Evolutionary conservation across 306 rosid genomes (phyloP), one percentile per base, ranked within the genome.

Genomic region (Pyrus pyrifolia): DNA sequence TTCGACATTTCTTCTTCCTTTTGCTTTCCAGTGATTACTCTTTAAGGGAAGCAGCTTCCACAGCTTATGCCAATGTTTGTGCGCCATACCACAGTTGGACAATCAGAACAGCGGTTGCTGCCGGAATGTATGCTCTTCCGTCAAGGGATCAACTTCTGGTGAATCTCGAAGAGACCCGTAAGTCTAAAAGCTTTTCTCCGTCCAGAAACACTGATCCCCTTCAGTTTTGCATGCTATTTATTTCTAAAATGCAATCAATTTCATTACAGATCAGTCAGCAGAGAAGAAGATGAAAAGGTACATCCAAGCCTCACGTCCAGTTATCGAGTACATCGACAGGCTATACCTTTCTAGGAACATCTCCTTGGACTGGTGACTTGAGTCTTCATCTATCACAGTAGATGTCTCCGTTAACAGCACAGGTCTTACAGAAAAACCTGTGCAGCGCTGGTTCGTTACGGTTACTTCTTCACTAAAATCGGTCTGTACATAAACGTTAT

Each of bases 111-210:
- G 97, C 97, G 23, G 99, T 95, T 13, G 85, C 91, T 74, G 99
- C 97, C 65, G 97, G 97, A 62, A 88, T 95, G 97, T 92, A 92
- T 82, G 80, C 97, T 67, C 97, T 95, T 84, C 99, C 99, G 4
- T 80, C 97, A 0, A 89, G 97, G 82, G 96, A 95, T 35, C 96
- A 92, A 80, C 96, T 95, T 22, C 74, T 92, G 76, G 21, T 77
- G 64, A 95, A 80, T 82, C 97, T 95, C 82, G 89, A 85, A 65
- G 99, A 95, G 81, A 86, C 92, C 76, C 81, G 98, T 92, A 74
- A 66, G 85, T 69, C 73, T 66, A 59, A 72, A 27, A 65, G 55
- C 38, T 29, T 29, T 51, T 29, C 17, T 19, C 40, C 51, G 1
- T 51, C n/a, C 78, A 49, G 6, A 51, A 51, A 17, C 15, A 19